Evolutionary conservation across 192 early-diverging fungal species (phyloP), one percentile per base, ranked within the genome.

Genomic region (Paraglomus occultum): DNA sequence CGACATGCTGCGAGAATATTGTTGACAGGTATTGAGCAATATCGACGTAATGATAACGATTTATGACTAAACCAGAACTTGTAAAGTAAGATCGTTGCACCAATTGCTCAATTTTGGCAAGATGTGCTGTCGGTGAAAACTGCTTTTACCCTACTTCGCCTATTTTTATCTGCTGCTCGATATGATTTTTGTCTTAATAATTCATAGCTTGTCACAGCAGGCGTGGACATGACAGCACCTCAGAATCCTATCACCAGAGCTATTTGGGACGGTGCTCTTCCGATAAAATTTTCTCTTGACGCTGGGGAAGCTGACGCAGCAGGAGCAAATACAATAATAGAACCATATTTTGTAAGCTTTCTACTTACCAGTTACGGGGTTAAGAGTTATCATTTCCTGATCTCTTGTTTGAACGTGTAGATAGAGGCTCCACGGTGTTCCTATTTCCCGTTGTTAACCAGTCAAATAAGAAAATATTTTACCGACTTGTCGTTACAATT

Each of bases 401-500:
- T 12, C 23, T 23, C 42, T 49, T 44, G 22, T 57, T 61, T 10
- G 31, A 6, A 57, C 46, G 6, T 31, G 9, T 73, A 86, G 84
- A 67, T 80, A 50, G 84, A 86, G 65, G 80, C 84, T 15, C 77
- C 74, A 18, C 83, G 87, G 31, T 83, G 76, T 54, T 86, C 80
- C 8, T 89, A 89, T 62, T 78, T 89, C 45, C 78, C 84, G 43
- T 65, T 89, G 7, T 61, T 86, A 23, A 85, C 85, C n/a, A 73
- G 69, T 50, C 71, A 79, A 67, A 73, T 87, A 31, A 79, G 84
- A 48, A 74, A 76, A 45, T 72, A 79, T 40, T 84, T 85, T 61
- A 75, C 64, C 5, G 79, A 77, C 42, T 71, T 79, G 60, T 78
- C 76, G 4, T 18, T 84, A 17, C 69, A 75, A 43, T 71, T 82